Base-by-base conservation (phyloP, 768 basidiomycete species). In the Lepiota brunneoincarnata region DNA sequence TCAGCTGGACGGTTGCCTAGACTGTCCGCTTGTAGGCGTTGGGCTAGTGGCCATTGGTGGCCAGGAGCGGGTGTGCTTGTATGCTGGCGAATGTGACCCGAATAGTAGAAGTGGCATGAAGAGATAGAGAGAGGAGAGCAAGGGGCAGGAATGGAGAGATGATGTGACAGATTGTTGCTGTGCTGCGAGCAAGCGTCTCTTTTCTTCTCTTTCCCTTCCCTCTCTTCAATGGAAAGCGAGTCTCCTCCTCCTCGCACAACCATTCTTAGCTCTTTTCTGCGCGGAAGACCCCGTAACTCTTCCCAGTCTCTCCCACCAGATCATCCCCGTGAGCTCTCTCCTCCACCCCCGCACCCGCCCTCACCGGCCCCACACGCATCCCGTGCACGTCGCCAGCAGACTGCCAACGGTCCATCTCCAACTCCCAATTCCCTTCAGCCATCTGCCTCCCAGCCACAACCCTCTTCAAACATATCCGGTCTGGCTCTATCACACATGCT, bases 231-330 rank as follows among this genome's bases (percentile, higher is more conserved):
- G 69, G 68, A 70, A 48, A 54, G 63, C 61, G 76, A 76, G 45
- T 75, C 75, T n/a, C 67, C 74, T 26, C 70, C 72, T 10, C 61
- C 77, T 31, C 75, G 87, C 53, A 75, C 81, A 53, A 84, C 84
- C 56, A 88, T 91, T 67, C 77, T 91, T 43, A 83, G 86, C 55
- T 84, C 83, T 48, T 83, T 89, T 67, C 75, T 91, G 56, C 82
- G 87, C 55, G 81, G 80, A 42, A 74, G 87, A 57, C 86, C 86
- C 15, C 77, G 86, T 61, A 87, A 85, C 65, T 72, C 79, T 41
- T 87, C 86, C 28, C 78, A 83, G 67, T 83, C 84, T 71, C 72
- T 69, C 69, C 67, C 64, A 58, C 63, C 68, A 63, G 59, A 64
- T 59, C 58, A 66, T 55, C 57, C 60, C 53, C 59, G 73, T 47